Evolutionary conservation across 345 rosid genomes (phyloP), one percentile per base, ranked within the genome.

Genomic region (Gossypium thurberi): DNA sequence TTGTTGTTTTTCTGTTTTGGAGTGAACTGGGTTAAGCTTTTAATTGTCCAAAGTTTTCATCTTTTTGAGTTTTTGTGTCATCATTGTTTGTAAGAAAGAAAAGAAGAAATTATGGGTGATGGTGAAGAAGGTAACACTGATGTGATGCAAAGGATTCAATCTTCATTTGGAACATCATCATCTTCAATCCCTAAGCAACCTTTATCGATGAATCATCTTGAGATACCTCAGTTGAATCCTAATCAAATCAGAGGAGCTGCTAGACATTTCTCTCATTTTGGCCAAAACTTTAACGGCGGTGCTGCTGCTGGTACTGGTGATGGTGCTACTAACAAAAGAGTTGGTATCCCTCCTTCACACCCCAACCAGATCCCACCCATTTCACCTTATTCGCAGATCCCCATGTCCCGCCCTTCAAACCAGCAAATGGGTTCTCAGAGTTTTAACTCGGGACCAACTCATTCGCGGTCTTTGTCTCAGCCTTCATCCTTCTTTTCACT

Each of bases 331-430:
- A 65, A 63, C 59, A 92, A 83, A 78, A 87, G 92, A 83, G 82
- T 75, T 20, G 96, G 97, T 14, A 87, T 92, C 6, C 98, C 98
- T 56, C 98, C 98, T 17, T 88, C 98, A 2, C 93, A 88, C 73
- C 97, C 97, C 8, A 87, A 81, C 81, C 91, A 87, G 77, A 85
- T 90, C 82, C 92, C 97, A 33, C 98, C 96, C 52, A 83, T 94
- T 76, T 91, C 98, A 0, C 99, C 97, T 0, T 90, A 79, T 76
- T 91, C 99, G 33, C 91, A 90, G 92, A 89, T 92, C 90, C 93
- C 90, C 3, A 82, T 67, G 76, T 82, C 89, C 57, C 83, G 92
- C 71, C 83, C 86, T 2, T 48, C 70, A 18, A 88, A 79, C 81
- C 94, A 77, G 77, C 89, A 80, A 76, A 70, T 82, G 83, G 83